Conservation (phyloP, 75 land plant genomes). For the Cunninghamia lanceolata region DNA sequence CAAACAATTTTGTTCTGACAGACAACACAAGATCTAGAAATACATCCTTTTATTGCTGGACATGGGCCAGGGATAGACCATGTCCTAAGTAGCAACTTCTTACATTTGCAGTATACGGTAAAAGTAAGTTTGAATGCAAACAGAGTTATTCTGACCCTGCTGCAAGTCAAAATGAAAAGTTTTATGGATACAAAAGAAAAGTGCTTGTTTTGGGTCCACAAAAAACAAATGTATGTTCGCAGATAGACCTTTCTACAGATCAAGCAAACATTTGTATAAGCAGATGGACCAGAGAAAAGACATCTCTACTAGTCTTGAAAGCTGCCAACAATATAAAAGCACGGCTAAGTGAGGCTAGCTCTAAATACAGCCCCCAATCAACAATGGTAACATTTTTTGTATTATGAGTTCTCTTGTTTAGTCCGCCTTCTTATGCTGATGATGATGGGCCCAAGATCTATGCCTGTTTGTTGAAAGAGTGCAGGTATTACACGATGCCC, state of each 20-base stretch:
- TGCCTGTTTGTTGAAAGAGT: constrained; percentile 61
- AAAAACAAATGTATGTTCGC: not conserved
- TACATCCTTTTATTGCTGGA: no score
- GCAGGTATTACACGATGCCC: constrained; percentile 38
- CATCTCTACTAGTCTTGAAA: not conserved
- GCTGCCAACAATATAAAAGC: not conserved
- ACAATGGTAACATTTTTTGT: constrained; percentile 13
- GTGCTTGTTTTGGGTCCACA: not conserved
- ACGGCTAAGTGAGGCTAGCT: not conserved
- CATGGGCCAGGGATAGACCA: no score
- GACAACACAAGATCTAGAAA: no score
- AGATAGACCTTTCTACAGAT: not conserved
- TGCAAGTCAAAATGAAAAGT: not conserved
- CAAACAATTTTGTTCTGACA: no score
- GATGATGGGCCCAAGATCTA: constrained; percentile 62
- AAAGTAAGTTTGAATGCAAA: not conserved
- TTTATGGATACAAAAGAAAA: not conserved
- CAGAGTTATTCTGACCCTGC: not conserved
- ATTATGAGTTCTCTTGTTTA: constrained; percentile 25
- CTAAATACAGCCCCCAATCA: not conserved
- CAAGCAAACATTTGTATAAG: not conserved
- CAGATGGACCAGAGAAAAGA: not conserved
- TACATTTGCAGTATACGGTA: not conserved
- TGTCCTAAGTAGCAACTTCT: no score
- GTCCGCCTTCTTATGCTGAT: constrained; percentile 47